Percentiles rank a stretch among this genome's conserved stretches.
Conservation (phyloP, 2,329 filamentous ascomycete genomes). For the Teratosphaeria epicoccoides region DNA sequence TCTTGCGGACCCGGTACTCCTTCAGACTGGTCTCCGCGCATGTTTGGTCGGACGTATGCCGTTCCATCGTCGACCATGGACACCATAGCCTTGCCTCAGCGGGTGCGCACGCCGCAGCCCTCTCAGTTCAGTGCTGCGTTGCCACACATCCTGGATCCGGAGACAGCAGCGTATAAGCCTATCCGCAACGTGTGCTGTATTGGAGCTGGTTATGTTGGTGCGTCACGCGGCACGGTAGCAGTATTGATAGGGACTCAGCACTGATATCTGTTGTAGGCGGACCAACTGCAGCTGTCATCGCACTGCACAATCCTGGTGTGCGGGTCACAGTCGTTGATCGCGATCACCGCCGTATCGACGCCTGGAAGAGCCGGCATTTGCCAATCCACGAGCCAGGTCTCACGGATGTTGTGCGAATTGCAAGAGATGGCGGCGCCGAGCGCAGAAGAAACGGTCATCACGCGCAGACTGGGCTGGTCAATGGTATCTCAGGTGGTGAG, state of each 20-base stretch:
- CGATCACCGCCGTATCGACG: slow-evolving; percentile 52
- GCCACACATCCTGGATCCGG: slow-evolving; percentile 11
- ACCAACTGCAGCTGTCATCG: slow-evolving; percentile 63
- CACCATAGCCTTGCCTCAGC: slow-evolving; percentile 7
- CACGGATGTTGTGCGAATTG: slow-evolving; percentile 53
- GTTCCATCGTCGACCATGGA: slow-evolving; percentile 8
- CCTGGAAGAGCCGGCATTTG: slow-evolving; percentile 64
- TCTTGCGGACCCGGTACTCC: slow-evolving; percentile 8
- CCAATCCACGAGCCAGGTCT: slow-evolving; percentile 67
- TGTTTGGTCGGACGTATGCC: slow-evolving; percentile 7
- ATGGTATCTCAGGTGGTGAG: neutral
- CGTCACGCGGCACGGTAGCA: slow-evolving; percentile 17
- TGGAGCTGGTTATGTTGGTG: slow-evolving; percentile 67
- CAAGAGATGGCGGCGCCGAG: slow-evolving; percentile 35
- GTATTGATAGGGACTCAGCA: neutral
- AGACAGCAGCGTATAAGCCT: slow-evolving; percentile 10
- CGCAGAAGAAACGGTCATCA: slow-evolving; percentile 31
- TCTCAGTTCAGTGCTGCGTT: slow-evolving; percentile 4
- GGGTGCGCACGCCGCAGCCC: slow-evolving; percentile 7
- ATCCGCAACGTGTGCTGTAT: slow-evolving; percentile 53
- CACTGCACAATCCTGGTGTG: slow-evolving; percentile 59
- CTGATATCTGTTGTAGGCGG: slow-evolving; percentile 30
- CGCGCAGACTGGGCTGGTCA: neutral
- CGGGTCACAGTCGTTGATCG: slow-evolving; percentile 64
- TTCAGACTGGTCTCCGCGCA: slow-evolving; percentile 7